A percentile compares a stretch with the other conserved stretches of the same genome.
phyloP scores from a whole-genome alignment of 176 grass and related monocot species.

The Coix lacrymajobi region DNA sequence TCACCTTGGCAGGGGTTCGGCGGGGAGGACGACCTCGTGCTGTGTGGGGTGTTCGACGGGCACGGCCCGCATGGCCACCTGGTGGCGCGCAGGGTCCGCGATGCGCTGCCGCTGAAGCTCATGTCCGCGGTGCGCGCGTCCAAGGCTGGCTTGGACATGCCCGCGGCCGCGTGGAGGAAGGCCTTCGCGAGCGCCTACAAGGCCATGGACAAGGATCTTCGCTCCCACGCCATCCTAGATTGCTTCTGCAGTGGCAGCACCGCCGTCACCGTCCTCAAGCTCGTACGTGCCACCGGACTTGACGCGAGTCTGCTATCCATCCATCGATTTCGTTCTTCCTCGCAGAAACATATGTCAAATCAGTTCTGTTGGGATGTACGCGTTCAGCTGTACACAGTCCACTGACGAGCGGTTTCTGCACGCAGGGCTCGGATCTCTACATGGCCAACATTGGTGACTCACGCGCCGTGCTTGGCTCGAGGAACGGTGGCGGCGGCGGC shows the following conservation, averaged over 20 bases:
- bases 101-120: conserved; percentile 75
- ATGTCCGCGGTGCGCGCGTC: conserved; percentile 48
- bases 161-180: conserved; percentile 57
- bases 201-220: conserved; percentile 94
- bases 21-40: conserved; percentile 56
- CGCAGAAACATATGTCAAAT: conserved; percentile 9
- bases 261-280: conserved; percentile 78
- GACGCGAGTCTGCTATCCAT: not conserved
- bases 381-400: not conserved
- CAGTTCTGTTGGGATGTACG: not conserved
- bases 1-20: conserved; percentile 45
- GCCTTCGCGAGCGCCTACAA: conserved; percentile 78
- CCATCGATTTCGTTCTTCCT: not conserved
- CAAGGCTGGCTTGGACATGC: conserved; percentile 29
- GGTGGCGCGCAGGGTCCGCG: conserved; percentile 80
- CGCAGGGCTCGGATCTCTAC: conserved; percentile 74
- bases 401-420: conserved; percentile 18
- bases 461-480: conserved; percentile 82
- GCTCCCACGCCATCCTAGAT: conserved; percentile 66
- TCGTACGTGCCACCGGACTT: conserved; percentile 44
- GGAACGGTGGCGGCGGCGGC: conserved; percentile 27
- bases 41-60: conserved; percentile 96
- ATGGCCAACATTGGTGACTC: conserved; percentile 96
- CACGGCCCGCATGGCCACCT: conserved; percentile 90
- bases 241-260: conserved; percentile 96